Percentiles rank a stretch among this genome's conserved stretches.
Evolutionary conservation across 352 stramenopile genomes (phyloP).

Genomic region (Elongisporangium prolatum): DNA sequence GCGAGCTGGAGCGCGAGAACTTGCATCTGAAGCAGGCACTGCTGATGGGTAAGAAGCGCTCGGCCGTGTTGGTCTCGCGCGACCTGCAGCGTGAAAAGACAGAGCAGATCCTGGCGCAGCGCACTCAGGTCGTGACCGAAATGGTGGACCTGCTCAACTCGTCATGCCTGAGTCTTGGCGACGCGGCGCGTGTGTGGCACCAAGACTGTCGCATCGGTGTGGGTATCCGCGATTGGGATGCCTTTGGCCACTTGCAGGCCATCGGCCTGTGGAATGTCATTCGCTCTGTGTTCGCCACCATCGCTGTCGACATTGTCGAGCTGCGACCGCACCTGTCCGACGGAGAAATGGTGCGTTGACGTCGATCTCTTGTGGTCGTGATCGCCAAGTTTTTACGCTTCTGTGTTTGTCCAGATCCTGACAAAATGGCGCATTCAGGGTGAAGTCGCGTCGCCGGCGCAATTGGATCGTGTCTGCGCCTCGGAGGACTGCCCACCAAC

Average conservation of each 20-base stretch:
- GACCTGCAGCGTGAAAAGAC: constrained; percentile 29
- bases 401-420: constrained; percentile 34
- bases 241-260: constrained; percentile 56
- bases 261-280: constrained; percentile 84
- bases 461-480: constrained; percentile 53
- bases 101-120: constrained; percentile 51
- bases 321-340: constrained; percentile 67
- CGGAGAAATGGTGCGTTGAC: constrained; percentile 52
- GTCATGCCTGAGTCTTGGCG: constrained; percentile 56
- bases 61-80: constrained; percentile 30
- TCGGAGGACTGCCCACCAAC: constrained; percentile 67
- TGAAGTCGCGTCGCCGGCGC: constrained; percentile 59
- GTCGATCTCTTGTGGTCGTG: background rate
- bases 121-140: constrained; percentile 73
- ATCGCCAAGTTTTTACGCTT: too few species aligned
- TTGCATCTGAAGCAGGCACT: constrained; percentile 73
- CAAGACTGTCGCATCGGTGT: constrained; percentile 68
- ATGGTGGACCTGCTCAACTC: constrained; percentile 80
- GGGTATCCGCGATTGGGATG: constrained; percentile 77
- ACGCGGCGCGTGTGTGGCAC: constrained; percentile 70
- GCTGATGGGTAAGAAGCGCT: constrained; percentile 54
- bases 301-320: constrained; percentile 78
- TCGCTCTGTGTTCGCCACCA: constrained; percentile 69
- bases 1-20: constrained; percentile 66
- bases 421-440: constrained; percentile 83